phyloP scores from a whole-genome alignment of 768 basidiomycete genomes.

The Suillus occidentalis region DNA sequence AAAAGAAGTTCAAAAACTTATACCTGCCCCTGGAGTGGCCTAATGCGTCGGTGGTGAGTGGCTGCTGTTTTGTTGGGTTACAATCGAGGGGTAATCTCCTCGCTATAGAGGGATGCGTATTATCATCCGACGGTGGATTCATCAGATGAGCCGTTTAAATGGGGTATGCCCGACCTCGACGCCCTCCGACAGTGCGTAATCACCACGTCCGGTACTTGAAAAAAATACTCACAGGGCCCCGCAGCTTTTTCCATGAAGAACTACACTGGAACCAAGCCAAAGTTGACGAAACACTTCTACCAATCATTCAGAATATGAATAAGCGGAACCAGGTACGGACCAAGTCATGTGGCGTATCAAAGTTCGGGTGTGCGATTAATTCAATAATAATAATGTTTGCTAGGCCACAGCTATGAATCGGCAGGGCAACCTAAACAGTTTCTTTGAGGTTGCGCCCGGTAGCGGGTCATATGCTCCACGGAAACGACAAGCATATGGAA shows the following conservation, averaged over 20 bases:
- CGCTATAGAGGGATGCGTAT: constrained; percentile 81
- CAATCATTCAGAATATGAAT: constrained; percentile 88
- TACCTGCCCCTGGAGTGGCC: constrained; percentile 88
- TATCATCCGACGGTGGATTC: constrained; percentile 88
- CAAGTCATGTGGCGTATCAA: background rate
- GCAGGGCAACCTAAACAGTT: constrained; percentile 75
- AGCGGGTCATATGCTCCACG: constrained; percentile 73
- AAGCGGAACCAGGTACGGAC: constrained; percentile 68
- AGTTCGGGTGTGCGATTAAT: constrained; percentile 5
- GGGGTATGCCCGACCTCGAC: constrained; percentile 96
- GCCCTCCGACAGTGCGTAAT: constrained; percentile 73
- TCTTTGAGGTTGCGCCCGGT: constrained; percentile 69
- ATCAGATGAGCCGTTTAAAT: constrained; percentile 93
- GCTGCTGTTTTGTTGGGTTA: constrained; percentile 6
- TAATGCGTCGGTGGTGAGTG: constrained; percentile 80
- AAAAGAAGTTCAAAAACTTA: constrained; percentile 84
- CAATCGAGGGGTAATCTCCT: constrained; percentile 6
- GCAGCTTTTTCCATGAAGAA: constrained; percentile 72
- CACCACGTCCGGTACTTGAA: constrained; percentile 2
- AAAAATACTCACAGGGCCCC: constrained; percentile 17
- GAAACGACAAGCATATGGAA: constrained; percentile 78
- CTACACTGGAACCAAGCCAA: constrained; percentile 80
- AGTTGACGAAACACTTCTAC: constrained; percentile 87
- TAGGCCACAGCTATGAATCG: constrained; percentile 66
- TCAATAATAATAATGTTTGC: constrained; percentile 1